Evolutionary conservation across 179 eudicot genomes (phyloP), one percentile per base, ranked within the genome.

Genomic region (Beta macrorhiza): DNA sequence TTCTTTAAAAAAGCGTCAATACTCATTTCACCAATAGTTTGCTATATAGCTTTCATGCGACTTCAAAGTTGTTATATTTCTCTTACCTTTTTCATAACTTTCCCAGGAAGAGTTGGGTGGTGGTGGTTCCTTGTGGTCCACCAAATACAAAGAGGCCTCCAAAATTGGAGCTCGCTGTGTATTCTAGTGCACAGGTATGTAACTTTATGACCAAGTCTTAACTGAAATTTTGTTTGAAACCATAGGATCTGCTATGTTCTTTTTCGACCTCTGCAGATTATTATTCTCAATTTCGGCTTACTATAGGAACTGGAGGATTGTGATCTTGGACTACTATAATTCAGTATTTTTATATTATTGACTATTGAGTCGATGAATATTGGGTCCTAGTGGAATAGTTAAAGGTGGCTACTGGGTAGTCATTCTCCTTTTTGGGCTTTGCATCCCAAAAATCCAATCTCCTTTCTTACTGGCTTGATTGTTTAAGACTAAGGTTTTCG

Each of bases 131-230:
- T 65, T 86, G 91, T 81, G 90, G 91, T 64, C 88, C 92, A 45
- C 95, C 90, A 45, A 91, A 85, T 79, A 85, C 87, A 17, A 25
- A 83, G 10, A 89, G 77, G 84, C 93, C 97, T 57, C 85, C 88
- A 59, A 94, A 92, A 87, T 82, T 94, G 81, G 98, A 94, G 89
- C 93, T 92, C 63, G 93, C 90, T 64, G 82, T 97, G 82, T 97
- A 94, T 86, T n/a, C 88, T 65, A 85, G 87, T 81, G 5, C 76
- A 29, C 97, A 94, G 98, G 99, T 94, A 88, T 55, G 52, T 57
- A 58, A 44, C 61, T 13, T 75, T 19, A 20, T 77, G 10, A 61
- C 47, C 25, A 78, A 52, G n/a, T 71, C 72, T 49, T 53, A 10
- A 14, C 76, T 74, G 56, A 67, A 74, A n/a, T 58, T 70, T 63